Conservation (phyloP, 2,329 filamentous ascomycete species). For the Biscogniauxia marginata region DNA sequence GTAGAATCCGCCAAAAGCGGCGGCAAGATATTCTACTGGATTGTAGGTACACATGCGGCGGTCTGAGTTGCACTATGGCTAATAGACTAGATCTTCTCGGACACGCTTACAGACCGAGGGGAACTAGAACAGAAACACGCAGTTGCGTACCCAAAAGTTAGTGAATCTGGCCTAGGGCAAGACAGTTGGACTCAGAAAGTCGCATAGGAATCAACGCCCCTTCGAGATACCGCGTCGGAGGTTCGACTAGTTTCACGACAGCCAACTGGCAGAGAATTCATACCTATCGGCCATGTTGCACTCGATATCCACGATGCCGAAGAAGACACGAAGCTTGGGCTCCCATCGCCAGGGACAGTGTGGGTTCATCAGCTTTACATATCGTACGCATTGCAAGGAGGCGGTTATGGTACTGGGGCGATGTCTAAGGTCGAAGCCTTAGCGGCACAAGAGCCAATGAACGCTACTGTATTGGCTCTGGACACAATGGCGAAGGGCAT, state of each 20-base stretch:
- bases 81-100: conserved; percentile 29
- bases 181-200: conserved; percentile 1
- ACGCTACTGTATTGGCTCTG: conserved; percentile 34
- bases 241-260: conserved; percentile 28
- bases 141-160: conserved; percentile 31
- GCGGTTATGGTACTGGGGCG: conserved; percentile 36
- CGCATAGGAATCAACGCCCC: conserved; percentile 31
- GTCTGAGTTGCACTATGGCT: conserved; percentile 6
- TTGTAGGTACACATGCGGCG: conserved; percentile 30
- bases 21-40: conserved; percentile 40
- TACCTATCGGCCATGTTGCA: conserved; percentile 42
- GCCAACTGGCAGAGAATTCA: conserved; percentile 32
- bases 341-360: conserved; percentile 31
- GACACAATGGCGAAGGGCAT: conserved; percentile 35
- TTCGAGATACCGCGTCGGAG: conserved; percentile 36
- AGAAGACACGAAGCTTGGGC: conserved; percentile 31
- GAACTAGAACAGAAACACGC: conserved; percentile 32
- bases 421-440: conserved; percentile 37
- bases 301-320: conserved; percentile 34
- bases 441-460: conserved; percentile 32
- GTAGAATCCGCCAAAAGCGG: conserved; percentile 34
- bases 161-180: conserved; percentile 3
- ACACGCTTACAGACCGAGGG: conserved; percentile 30
- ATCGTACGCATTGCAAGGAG: conserved; percentile 37
- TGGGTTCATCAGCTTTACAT: conserved; percentile 44